phyloP scores from a whole-genome alignment of 2,329 filamentous ascomycete genomes.

The Talaromyces pinophilus region DNA sequence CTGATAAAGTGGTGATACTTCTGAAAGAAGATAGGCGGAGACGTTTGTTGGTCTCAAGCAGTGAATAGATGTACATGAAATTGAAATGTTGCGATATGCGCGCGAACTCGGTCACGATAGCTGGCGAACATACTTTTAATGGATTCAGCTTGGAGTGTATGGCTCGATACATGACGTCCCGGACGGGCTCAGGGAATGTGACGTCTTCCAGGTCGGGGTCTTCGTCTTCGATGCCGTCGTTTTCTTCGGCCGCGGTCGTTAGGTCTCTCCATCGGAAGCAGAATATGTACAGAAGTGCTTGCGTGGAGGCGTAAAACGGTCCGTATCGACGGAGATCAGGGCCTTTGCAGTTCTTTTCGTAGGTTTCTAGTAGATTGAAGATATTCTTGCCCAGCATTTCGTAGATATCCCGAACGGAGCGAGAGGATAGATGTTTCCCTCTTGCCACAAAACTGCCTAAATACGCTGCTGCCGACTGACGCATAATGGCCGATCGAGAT shows the following conservation, averaged over 20 bases:
- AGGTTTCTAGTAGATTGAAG: constrained; percentile 69
- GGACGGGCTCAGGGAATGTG: constrained; percentile 73
- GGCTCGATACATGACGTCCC: constrained; percentile 71
- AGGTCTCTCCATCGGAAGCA: constrained; percentile 98
- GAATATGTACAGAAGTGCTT: constrained; percentile 90
- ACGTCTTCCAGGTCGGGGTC: constrained; percentile 66
- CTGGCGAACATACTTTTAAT: constrained; percentile 87
- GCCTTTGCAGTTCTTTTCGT: constrained; percentile 74
- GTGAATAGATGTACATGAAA: constrained; percentile 84
- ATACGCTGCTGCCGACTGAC: constrained; percentile 86
- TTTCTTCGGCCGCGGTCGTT: constrained; percentile 58
- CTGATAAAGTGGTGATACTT: constrained; percentile 39
- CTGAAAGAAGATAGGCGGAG: constrained; percentile 73
- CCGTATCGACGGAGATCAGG: constrained; percentile 83
- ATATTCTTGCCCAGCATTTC: constrained; percentile 75
- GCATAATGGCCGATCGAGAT: constrained; percentile 67
- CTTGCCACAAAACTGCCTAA: constrained; percentile 92
- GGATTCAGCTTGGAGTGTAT: constrained; percentile 91
- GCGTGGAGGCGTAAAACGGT: constrained; percentile 83
- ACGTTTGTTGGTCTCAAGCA: constrained; percentile 90
- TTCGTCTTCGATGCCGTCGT: constrained; percentile 51
- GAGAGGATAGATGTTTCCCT: constrained; percentile 74
- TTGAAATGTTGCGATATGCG: constrained; percentile 80
- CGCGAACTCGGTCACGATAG: constrained; percentile 89
- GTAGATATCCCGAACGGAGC: constrained; percentile 80